Evolutionary conservation across 306 rosid species (phyloP), one percentile per base, ranked within the genome.

Genomic region (Casuarina equisetifolia): DNA sequence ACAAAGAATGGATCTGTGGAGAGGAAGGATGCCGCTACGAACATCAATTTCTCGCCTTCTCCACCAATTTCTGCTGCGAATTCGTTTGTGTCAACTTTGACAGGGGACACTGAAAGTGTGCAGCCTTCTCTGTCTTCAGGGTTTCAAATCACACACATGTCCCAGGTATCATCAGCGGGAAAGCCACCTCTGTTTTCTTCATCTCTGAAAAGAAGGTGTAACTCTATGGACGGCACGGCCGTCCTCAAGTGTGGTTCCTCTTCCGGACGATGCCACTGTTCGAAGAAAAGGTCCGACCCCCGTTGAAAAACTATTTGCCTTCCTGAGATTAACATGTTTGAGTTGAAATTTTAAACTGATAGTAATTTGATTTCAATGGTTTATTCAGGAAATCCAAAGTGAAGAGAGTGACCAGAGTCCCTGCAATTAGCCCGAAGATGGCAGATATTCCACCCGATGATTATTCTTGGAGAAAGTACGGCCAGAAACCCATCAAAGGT

Each of bases 401-500:
- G 66, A 91, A 77, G 77, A 89, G 86, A 78, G 91, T 87, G 45
- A 62, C 77, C 3, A 88, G 98, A 84, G 92, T 93, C 45, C 88
- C 97, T 0, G 94, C 97, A 8, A 84, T 93, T 45, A 93, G 98
- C 74, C 38, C 79, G 12, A 93, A 89, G 67, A 79, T 81, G 77
- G 89, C 98, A 5, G 98, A 93, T 75, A 91, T 93, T 58, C 97
- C 98, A 25, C 85, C 94, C 0, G 98, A 93, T 77, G 97, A 93
- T 10, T 91, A 84, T 55, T 87, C 90, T 0, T 93, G 98, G 98
- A 89, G 97, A 77, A 93, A 93, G 78, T 93, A 93, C 61, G 98
- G 98, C 69, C 97, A 93, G 52, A 93, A 93, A 78, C 98, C 98
- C n/a, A 93, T 93, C 68, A 93, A 93, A 80, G 94, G 98, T 8